Percentiles rank a stretch among this genome's conserved stretches.
Conservation (phyloP, 225 moss, liverwort and hornwort species). For the Asterella californica region DNA sequence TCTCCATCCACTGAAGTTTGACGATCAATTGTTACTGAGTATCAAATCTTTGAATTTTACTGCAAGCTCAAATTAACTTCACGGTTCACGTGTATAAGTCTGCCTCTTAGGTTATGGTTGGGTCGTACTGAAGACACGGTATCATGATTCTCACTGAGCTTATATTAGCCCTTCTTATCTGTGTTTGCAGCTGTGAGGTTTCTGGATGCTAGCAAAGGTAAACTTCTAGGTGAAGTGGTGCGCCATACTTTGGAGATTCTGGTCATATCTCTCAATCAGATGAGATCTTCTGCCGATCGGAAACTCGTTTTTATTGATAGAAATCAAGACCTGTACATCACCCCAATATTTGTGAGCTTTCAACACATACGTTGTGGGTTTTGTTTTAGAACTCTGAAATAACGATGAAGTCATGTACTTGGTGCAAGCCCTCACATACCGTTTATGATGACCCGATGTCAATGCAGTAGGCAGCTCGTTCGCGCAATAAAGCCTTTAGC, state of each 20-base stretch:
- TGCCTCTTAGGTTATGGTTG: background rate
- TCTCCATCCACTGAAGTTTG: background rate
- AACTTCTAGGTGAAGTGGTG: slow-evolving; percentile 51
- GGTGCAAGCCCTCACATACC: background rate
- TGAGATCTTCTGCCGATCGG: slow-evolving; percentile 46
- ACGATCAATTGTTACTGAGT: background rate
- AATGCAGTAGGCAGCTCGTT: background rate
- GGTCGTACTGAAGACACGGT: background rate
- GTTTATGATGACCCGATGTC: background rate
- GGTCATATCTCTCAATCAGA: slow-evolving; percentile 63
- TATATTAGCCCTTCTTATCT: background rate
- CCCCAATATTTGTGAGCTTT: slow-evolving; percentile 59
- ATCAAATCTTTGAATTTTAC: background rate
- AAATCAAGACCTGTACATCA: slow-evolving; percentile 80
- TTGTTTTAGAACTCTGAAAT: background rate
- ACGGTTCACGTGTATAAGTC: background rate
- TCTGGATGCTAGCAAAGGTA: slow-evolving; percentile 57
- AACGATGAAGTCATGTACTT: background rate
- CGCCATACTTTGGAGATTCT: slow-evolving; percentile 57
- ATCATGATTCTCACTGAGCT: background rate
- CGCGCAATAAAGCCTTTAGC: background rate
- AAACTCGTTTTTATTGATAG: slow-evolving; percentile 65
- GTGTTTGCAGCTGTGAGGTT: slow-evolving; percentile 55
- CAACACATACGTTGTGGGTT: background rate
- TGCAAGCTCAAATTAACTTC: background rate